These are phyloP conservation scores for Chaetomium fimeti DNA, from an alignment of 495 filamentous ascomycete genomes.

Conservation along the genomic window DNA sequence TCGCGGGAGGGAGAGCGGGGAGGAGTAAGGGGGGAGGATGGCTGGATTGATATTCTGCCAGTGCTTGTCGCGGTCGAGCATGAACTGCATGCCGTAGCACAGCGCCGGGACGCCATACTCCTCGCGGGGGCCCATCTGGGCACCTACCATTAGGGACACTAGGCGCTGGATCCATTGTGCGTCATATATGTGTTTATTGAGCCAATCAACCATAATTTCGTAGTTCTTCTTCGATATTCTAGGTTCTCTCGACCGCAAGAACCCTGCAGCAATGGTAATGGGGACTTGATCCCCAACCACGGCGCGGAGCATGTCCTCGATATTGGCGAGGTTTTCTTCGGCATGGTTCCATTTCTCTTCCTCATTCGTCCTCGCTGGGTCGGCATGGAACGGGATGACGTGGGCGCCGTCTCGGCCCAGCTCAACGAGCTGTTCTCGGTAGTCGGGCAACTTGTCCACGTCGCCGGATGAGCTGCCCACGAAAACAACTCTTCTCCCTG, in stretches of 20 bases:
- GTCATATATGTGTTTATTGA: conserved; percentile 32
- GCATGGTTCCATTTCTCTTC: conserved; percentile 36
- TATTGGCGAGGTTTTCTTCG: conserved; percentile 43
- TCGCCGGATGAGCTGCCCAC: conserved; percentile 62
- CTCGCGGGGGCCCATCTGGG: conserved; percentile 16
- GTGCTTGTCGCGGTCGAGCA: conserved; percentile 29
- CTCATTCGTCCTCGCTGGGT: background rate
- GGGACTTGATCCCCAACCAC: conserved; percentile 26
- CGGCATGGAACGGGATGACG: conserved; percentile 34
- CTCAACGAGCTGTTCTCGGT: conserved; percentile 36
- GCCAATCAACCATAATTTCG: background rate
- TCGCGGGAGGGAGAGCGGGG: conserved; percentile 26
- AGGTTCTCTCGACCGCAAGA: conserved; percentile 16
- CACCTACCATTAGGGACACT: conserved; percentile 32
- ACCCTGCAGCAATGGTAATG: conserved; percentile 25
- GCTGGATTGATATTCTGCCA: conserved; percentile 27
- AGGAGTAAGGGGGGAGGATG: conserved; percentile 35
- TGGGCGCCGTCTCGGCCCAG: conserved; percentile 36
- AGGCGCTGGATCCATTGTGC: conserved; percentile 38
- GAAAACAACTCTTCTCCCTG: conserved; percentile 70
- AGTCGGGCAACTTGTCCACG: conserved; percentile 31
- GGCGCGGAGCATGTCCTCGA: conserved; percentile 41
- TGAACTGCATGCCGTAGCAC: conserved; percentile 26
- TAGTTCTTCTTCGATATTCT: conserved; percentile 11
- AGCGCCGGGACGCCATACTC: conserved; percentile 23